Evolutionary conservation across 306 rosid species (phyloP).

Genomic region (Vigna unguiculata): DNA sequence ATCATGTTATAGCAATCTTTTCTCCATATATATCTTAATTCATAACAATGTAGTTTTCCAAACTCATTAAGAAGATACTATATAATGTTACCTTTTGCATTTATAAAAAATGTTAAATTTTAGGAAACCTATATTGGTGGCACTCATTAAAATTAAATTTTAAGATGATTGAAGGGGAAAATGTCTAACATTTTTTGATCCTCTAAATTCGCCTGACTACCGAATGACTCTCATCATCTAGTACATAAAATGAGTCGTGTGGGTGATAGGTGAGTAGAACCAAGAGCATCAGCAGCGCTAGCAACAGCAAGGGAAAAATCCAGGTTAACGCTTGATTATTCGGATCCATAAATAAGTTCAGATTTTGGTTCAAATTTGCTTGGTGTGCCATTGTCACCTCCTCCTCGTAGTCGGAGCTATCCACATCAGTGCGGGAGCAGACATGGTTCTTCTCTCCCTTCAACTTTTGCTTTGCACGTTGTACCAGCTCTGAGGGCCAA

Average conservation of each 20-base stretch:
- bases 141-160: no score
- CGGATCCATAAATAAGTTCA: not conserved
- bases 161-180: no score
- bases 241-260: conserved; percentile 28
- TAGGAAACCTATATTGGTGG: no score
- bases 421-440: not conserved
- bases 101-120: no score
- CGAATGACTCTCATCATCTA: conserved; percentile 34
- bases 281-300: conserved; percentile 43
- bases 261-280: conserved; percentile 35
- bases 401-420: not conserved
- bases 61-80: not conserved
- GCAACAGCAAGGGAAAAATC: conserved; percentile 43
- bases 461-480: conserved; percentile 16
- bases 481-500: conserved; percentile 48
- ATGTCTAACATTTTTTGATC: not conserved
- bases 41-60: not conserved
- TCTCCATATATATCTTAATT: not conserved
- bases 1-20: not conserved
- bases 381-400: not conserved
- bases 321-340: conserved; percentile 37
- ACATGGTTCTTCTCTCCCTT: conserved; percentile 20
- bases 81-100: no score
- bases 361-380: not conserved
- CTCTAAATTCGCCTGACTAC: conserved; percentile 23